phyloP scores from a whole-genome alignment of 768 basidiomycete species.

The Amanita phalloides region DNA sequence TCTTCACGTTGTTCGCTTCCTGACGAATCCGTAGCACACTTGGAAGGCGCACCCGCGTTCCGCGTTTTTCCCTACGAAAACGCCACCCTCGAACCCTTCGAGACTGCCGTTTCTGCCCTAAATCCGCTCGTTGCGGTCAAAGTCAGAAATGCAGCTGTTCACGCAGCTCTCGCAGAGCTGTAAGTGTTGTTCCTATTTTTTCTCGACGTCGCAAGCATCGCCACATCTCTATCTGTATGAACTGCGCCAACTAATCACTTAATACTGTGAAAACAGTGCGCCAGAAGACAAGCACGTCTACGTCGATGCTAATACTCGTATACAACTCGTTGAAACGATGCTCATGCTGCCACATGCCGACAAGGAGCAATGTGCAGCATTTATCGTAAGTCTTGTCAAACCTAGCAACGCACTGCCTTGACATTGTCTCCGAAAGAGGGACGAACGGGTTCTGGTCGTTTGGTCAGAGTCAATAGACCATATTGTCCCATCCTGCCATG shows the following conservation, averaged over 20 bases:
- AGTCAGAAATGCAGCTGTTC: conserved; percentile 65
- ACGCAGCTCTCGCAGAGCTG: conserved; percentile 65
- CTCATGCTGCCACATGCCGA: conserved; percentile 68
- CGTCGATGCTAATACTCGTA: conserved; percentile 75
- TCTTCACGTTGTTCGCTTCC: not conserved
- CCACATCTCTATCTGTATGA: not conserved
- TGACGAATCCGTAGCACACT: conserved; percentile 6
- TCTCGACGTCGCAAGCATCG: not conserved
- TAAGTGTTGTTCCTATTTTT: conserved; percentile 34
- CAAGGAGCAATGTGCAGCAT: conserved; percentile 82
- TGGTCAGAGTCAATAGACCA: conserved; percentile 76
- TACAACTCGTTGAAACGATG: conserved; percentile 78
- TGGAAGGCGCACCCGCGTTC: conserved; percentile 32
- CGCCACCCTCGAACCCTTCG: conserved; percentile 60
- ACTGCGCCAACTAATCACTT: not conserved
- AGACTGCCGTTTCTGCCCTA: conserved; percentile 54
- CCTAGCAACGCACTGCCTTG: not conserved
- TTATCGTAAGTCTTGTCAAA: conserved; percentile 47
- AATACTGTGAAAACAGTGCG: conserved; percentile 22
- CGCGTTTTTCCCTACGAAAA: conserved; percentile 84
- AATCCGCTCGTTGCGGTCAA: conserved; percentile 82
- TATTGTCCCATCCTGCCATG: conserved; percentile 63
- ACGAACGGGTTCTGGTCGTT: conserved; percentile 76
- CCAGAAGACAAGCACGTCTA: conserved; percentile 50
- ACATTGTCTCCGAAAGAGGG: conserved; percentile 34